A percentile compares a stretch with the other conserved stretches of the same genome.
phyloP scores from a whole-genome alignment of 495 filamentous ascomycete genomes.

The Astrocystis sublimbata region DNA sequence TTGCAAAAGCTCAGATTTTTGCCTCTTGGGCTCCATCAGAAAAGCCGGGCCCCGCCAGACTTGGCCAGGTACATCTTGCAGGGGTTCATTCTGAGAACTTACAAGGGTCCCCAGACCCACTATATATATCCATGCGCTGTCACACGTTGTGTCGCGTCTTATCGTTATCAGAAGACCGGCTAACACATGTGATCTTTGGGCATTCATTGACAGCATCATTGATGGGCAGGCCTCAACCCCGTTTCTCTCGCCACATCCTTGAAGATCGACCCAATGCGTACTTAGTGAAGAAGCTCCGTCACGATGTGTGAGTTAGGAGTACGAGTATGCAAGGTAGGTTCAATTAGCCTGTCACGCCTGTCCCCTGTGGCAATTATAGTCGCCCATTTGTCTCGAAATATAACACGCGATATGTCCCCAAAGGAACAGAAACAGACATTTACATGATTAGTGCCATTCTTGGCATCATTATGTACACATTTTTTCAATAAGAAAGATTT shows the following conservation, averaged over 20 bases:
- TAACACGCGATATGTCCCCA: not conserved
- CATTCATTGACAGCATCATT: not conserved
- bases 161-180: not conserved
- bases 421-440: not conserved
- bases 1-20: not conserved
- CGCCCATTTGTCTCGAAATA: not conserved
- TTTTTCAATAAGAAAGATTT: not conserved
- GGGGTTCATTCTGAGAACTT: not conserved
- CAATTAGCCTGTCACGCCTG: no score
- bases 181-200: not conserved
- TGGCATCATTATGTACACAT: not conserved
- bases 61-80: not conserved
- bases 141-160: not conserved
- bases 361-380: not conserved
- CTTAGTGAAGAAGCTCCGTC: not conserved
- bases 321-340: no score
- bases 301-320: no score
- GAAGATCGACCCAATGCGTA: not conserved
- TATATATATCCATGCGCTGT: not conserved
- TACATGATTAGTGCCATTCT: not conserved
- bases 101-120: not conserved
- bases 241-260: not conserved
- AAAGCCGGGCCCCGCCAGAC: no score
- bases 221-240: not conserved
- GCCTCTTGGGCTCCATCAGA: no score